Evolutionary conservation across 345 rosid species (phyloP), one percentile per base, ranked within the genome.

Genomic region (Eucalyptus marginata): DNA sequence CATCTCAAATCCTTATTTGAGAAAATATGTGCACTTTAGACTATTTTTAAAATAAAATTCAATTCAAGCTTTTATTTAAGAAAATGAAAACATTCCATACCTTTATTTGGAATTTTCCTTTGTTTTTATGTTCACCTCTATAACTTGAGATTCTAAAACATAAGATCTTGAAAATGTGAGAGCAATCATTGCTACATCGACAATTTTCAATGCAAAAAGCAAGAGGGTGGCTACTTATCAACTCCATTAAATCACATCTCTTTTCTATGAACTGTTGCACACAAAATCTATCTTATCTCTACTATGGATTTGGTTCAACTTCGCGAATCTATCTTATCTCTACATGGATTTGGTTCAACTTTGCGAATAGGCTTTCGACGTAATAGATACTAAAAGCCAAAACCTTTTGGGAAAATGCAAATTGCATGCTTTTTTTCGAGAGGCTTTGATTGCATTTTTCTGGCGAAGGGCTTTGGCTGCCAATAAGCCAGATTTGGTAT

Each of bases 391-490:
- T 51, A 16, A 51, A 3, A 51, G 54, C 4, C 54, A 51, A 51
- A 51, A 51, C 22, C 54, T 51, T 50, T 2, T 16, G 54, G 22
- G 2, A 3, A 51, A 51, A 51, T 51, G 4, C 54, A 51, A 7
- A 51, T 51, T 51, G 22, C 54, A 51, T 51, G 22, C 0, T 49
- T 52, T 51, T 7, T 3, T 18, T 51, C 22, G 0, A 52, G 24
- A 52, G 56, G 0, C 24, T 52, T 52, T 52, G 24, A 18, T 52
- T 52, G 56, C 56, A 52, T 52, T 52, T 52, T 52, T 52, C 10
- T 0, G 0, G 10, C 24, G 0, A 18, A 52, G 10, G 8, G 4
- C 2, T 52, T 52, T 18, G 24, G 24, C 4, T 7, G 4, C 10
- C 0, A 24, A 18, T 18, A 52, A 52, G 24, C 56, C 1, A 52